Conservation (phyloP, 768 basidiomycete genomes). For the Rhodosporidiobolus sp. region DNA sequence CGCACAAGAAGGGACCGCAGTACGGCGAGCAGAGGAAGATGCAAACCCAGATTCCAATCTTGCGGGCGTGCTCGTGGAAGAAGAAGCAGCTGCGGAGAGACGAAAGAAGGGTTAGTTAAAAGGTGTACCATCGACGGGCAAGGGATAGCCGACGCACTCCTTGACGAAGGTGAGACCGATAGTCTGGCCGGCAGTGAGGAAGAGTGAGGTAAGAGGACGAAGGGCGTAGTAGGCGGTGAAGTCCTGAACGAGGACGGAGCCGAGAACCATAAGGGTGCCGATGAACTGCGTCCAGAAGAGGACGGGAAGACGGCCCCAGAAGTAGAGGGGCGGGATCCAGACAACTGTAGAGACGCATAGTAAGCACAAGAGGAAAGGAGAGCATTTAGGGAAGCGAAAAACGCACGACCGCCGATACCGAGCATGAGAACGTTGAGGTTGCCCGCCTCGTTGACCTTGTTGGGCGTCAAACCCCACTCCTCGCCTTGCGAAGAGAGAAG, state of each 20-base stretch:
- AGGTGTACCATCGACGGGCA: too few species aligned
- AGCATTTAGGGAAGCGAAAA: too few species aligned
- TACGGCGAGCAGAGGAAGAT: slow-evolving; percentile 31
- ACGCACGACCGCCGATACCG: slow-evolving; percentile 19
- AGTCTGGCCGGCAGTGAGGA: slow-evolving; percentile 33
- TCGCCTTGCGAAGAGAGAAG: slow-evolving; percentile 19
- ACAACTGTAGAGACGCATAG: background rate
- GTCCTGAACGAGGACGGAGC: slow-evolving; percentile 22
- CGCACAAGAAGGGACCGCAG: slow-evolving; percentile 17
- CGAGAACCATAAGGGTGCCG: slow-evolving; percentile 38
- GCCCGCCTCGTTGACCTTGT: slow-evolving; percentile 28
- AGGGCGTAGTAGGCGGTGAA: slow-evolving; percentile 36
- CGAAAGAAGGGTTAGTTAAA: background rate
- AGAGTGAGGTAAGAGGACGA: slow-evolving; percentile 38
- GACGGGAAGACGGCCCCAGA: slow-evolving; percentile 37
- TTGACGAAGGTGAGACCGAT: slow-evolving; percentile 29
- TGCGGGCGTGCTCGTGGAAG: slow-evolving; percentile 26
- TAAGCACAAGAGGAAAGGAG: too few species aligned
- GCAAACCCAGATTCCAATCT: slow-evolving; percentile 35
- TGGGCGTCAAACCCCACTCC: slow-evolving; percentile 19
- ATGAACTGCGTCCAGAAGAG: slow-evolving; percentile 41
- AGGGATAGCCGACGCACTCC: background rate
- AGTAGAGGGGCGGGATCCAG: slow-evolving; percentile 35
- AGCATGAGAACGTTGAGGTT: slow-evolving; percentile 38
- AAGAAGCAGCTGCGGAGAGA: slow-evolving; percentile 17